These are phyloP conservation scores for Backusella westeae DNA, from an alignment of 192 early-diverging fungal species.

Conservation along the genomic window DNA sequence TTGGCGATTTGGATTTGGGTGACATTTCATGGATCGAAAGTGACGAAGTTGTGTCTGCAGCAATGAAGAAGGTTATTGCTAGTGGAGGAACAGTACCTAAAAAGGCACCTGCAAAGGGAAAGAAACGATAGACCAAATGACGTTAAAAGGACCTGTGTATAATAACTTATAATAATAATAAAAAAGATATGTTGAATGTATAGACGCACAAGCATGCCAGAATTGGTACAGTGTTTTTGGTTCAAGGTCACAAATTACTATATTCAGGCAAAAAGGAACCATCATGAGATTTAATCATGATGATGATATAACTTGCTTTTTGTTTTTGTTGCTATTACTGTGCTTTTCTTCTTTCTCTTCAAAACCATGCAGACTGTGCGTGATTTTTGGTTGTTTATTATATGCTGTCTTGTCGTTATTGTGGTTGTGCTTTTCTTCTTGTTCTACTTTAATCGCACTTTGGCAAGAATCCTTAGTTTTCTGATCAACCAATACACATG, in stretches of 20 bases:
- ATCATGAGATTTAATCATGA: not conserved
- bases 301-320: not conserved
- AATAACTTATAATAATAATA: not conserved
- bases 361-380: constrained; percentile 11
- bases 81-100: constrained; percentile 18
- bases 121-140: constrained; percentile 26
- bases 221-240: not conserved
- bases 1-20: constrained; percentile 61
- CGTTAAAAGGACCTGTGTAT: not conserved
- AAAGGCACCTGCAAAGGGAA: constrained; percentile 20
- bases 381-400: constrained; percentile 61
- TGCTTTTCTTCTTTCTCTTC: not conserved
- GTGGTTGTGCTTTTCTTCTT: constrained; percentile 69
- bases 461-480: constrained; percentile 57
- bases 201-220: not conserved
- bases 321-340: not conserved
- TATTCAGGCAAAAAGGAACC: not conserved
- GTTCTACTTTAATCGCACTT: constrained; percentile 68
- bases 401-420: constrained; percentile 67
- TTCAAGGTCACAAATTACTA: constrained; percentile 4
- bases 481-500: constrained; percentile 67
- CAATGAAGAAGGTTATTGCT: constrained; percentile 34
- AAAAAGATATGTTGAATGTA: not conserved
- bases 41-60: constrained; percentile 31
- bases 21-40: constrained; percentile 38